Percentiles rank a stretch among this genome's conserved stretches.
Conservation (phyloP, 306 rosid species). For the Senna tora region DNA sequence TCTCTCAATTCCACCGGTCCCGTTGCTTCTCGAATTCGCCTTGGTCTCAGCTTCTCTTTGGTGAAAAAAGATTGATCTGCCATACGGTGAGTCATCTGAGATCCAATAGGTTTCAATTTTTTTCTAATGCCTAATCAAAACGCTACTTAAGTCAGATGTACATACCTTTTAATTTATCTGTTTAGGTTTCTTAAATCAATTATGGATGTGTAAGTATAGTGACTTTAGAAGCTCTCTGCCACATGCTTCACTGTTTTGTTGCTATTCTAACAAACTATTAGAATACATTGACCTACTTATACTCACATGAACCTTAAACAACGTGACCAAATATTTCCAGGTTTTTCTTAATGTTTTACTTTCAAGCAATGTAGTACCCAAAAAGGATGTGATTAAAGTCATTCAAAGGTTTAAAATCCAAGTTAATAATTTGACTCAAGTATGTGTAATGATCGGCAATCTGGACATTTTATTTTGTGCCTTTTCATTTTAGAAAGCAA, state of each 20-base stretch:
- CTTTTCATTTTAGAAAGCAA: slow-evolving; percentile 13
- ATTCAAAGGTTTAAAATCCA: slow-evolving; percentile 87
- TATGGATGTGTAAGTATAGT: background rate
- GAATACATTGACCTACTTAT: background rate
- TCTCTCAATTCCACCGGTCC: slow-evolving; percentile 68
- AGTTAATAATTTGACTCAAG: slow-evolving; percentile 97
- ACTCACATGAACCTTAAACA: background rate
- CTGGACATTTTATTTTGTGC: slow-evolving; percentile 23
- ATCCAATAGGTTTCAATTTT: background rate
- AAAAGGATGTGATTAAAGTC: slow-evolving; percentile 69
- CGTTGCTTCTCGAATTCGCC: slow-evolving; percentile 73
- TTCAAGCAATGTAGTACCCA: slow-evolving; percentile 79
- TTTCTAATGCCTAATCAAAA: background rate
- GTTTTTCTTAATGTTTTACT: slow-evolving; percentile 40
- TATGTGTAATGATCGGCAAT: slow-evolving; percentile 38
- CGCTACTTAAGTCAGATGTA: background rate
- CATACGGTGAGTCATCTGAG: slow-evolving; percentile 2
- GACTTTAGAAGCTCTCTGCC: background rate
- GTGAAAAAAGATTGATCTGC: slow-evolving; percentile 43
- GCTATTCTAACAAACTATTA: background rate
- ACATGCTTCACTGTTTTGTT: slow-evolving; percentile 2
- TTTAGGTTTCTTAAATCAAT: background rate
- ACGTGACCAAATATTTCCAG: slow-evolving; percentile 26
- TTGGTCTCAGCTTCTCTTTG: too few relatives aligned
- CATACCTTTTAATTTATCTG: background rate